phyloP scores from a whole-genome alignment of 2,329 filamentous ascomycete genomes.

The Periconia sp. region DNA sequence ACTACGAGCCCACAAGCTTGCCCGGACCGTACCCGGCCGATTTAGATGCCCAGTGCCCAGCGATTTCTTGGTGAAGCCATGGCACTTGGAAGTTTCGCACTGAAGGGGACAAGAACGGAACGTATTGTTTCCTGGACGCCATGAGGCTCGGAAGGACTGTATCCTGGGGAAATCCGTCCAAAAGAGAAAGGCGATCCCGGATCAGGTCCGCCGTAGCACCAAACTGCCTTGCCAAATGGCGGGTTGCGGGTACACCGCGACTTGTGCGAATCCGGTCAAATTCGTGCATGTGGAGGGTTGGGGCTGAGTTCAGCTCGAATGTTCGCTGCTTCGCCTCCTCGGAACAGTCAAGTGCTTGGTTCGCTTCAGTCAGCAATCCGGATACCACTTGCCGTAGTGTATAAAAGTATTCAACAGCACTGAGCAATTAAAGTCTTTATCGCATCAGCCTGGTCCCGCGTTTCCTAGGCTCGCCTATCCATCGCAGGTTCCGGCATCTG shows the following conservation, averaged over 20 bases:
- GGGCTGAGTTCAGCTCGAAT: constrained; percentile 38
- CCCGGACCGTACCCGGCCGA: constrained; percentile 13
- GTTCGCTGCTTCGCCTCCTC: constrained; percentile 39
- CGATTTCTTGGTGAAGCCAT: constrained; percentile 6
- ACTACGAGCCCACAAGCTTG: background rate
- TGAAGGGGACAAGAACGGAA: constrained; percentile 20
- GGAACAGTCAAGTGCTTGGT: constrained; percentile 12
- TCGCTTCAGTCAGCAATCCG: constrained; percentile 30
- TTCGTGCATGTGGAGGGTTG: constrained; percentile 19
- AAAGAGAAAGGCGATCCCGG: background rate
- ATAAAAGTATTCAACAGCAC: constrained; percentile 11
- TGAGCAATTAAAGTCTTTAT: constrained; percentile 17
- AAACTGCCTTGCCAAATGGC: background rate
- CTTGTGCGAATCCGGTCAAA: background rate
- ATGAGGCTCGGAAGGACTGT: constrained; percentile 9
- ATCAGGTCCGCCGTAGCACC: background rate
- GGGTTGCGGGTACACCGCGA: no score
- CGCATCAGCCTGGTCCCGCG: constrained; percentile 13
- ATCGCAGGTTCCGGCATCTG: constrained; percentile 7
- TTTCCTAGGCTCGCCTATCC: constrained; percentile 7
- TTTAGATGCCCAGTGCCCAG: constrained; percentile 7
- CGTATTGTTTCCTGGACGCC: constrained; percentile 22
- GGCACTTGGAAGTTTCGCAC: constrained; percentile 25
- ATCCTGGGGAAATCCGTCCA: background rate
- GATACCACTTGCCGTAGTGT: constrained; percentile 23